Base-by-base conservation (phyloP, 2,329 filamentous ascomycete species). In the Zalaria sp. region DNA sequence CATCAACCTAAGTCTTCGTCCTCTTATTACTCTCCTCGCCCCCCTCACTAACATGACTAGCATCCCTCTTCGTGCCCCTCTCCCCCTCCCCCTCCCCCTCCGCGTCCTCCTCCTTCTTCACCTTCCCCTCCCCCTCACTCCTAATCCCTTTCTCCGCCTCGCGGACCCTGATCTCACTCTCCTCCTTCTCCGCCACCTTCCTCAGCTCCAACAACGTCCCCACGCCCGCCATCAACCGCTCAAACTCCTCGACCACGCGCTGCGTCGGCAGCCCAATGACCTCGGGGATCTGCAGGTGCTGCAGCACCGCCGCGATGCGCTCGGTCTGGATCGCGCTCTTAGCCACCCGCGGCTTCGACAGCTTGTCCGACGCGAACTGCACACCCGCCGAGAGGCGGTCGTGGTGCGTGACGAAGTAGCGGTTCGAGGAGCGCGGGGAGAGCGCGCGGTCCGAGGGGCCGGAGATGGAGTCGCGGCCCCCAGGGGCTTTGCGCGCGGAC, bases 371-470 rank as follows among this genome's bases (percentile, higher is more conserved):
- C 8, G 89, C 83, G 71, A 96, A 96, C 9, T 84, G 81, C 31
- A 94, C 84, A 5, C 91, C 89, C 5, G 81, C 82, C 2, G 81
- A 79, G 34, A 95, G 72, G 27, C 89, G 83, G 43, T 96, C 89
- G 57, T 43, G 50, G 6, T 51, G 78, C 5, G 81, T 76, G 6
- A 98, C 82, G 47, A 89, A 91, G 55, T 89, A 96, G 72, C 48
- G 74, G 62, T 63, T 88, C 81, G 62, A 93, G 82, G 50, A 83
- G 76, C 37, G 81, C 71, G 4, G 77, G 77, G 49, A 95, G 77
- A 59, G 80, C 78, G 54, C 79, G 77, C 42, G 68, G 32, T 62
- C 37, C 1, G 45, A 9, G 48, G 40, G 2, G 43, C 47, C 7
- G 54, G 62, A 50, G 53, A 63, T 50, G 45, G 64, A 48, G 18